Base-by-base conservation (phyloP, 768 basidiomycete genomes). In the Russula dissimulans region DNA sequence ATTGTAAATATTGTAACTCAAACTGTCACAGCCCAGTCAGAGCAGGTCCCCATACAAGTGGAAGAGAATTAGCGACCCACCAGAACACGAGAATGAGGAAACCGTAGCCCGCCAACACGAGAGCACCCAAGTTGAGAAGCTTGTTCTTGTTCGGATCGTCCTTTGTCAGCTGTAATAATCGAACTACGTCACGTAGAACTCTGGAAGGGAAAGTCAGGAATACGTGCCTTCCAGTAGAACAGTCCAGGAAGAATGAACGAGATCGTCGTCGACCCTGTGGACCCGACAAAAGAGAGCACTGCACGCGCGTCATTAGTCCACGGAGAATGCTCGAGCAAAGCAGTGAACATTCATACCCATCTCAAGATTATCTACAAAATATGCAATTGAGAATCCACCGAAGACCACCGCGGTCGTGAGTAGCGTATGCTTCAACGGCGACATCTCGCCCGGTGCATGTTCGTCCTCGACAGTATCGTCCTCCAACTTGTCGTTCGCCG, bases 211-310 rank as follows among this genome's bases (percentile, higher is more conserved):
- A 3, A 38, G 10, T 18, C n/a, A 34, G 42, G 1, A 22, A 43
- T 15, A 57, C 74, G 65, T 65, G 87, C 89, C 86, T 91, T 87
- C 87, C 91, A 97, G 75, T 90, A 97, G 69, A 97, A 89, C 52
- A 94, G 74, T 2, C 92, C 94, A 0, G 94, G 95, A 39, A 97
- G 79, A 68, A 98, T 97, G 74, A 97, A 98, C 1, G 91, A 94
- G 60, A 98, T 92, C 18, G 94, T 95, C 29, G 95, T 97, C 14
- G 92, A 95, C 12, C 97, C 97, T 1, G 94, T 97, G 26, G 93
- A 87, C 1, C 97, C 97, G 41, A 99, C 95, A 69, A 99, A 97
- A 4, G 93, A 91, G 38, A 98, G 78, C 14, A 98, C 95, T 91
- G 68, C 42, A 26, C 41, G 68, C 42, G 22, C 41, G 36, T 45